phyloP scores from a whole-genome alignment of 257 asterid species.

The Solanum rostratum region DNA sequence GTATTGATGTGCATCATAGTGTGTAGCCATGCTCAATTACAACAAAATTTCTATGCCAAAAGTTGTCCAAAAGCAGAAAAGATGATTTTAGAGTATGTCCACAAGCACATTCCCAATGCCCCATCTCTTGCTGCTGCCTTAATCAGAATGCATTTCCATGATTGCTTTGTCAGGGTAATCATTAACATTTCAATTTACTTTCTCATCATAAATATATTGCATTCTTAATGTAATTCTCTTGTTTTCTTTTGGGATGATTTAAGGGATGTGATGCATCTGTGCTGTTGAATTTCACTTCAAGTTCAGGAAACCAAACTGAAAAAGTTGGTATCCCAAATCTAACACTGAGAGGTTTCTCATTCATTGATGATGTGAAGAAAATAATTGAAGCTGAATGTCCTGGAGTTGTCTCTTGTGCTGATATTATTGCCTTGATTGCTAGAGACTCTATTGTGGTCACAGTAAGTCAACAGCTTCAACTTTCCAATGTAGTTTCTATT shows the following conservation, averaged over 20 bases:
- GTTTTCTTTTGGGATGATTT: not conserved
- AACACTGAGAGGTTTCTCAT: slow-evolving; percentile 11
- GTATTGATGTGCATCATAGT: not conserved
- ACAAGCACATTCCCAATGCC: not conserved
- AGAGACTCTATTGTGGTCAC: slow-evolving; percentile 11
- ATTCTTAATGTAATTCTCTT: too few species aligned
- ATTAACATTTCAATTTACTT: too few species aligned
- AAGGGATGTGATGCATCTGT: slow-evolving; percentile 29
- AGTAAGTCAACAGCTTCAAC: not conserved
- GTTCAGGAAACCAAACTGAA: slow-evolving; percentile 8
- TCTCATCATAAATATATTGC: too few species aligned
- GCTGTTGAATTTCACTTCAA: slow-evolving; percentile 1
- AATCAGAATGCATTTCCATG: slow-evolving; percentile 24
- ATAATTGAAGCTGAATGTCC: slow-evolving; percentile 15
- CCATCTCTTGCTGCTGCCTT: slow-evolving; percentile 21
- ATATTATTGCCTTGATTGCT: slow-evolving; percentile 16
- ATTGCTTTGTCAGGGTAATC: slow-evolving; percentile 22
- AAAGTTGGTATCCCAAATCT: slow-evolving; percentile 12
- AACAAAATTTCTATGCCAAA: not conserved
- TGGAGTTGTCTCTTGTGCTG: slow-evolving; percentile 25
- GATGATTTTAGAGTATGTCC: not conserved
- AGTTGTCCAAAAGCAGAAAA: slow-evolving; percentile 12
- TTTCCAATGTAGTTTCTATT: not conserved
- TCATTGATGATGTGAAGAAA: slow-evolving; percentile 16
- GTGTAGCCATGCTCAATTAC: not conserved